Evolutionary conservation across 176 grass and related monocot genomes (phyloP), one percentile per base, ranked within the genome.

Genomic region (Oryza meridionalis): DNA sequence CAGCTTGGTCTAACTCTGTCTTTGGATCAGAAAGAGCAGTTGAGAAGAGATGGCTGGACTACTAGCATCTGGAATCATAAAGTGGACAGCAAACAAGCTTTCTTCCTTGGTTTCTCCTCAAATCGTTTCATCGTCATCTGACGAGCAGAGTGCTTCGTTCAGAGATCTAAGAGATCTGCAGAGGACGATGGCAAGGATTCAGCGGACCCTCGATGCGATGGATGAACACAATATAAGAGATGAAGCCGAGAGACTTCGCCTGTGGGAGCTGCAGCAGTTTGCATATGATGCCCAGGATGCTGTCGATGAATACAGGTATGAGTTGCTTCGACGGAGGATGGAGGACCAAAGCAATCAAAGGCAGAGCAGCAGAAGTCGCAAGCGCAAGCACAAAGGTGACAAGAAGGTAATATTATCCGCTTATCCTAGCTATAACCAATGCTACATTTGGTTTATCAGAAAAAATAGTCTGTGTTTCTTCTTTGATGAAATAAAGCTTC

Each of bases 241-340:
- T 82, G 80, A 82, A 40, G 22, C 82, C 25, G 62, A 59, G 37
- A 78, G 68, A 21, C 61, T 85, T 46, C 72, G 82, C 62, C 59
- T 85, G 53, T 40, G 61, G 65, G 82, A 85, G 38, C 73, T 85
- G 19, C 46, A 66, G 61, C 50, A 75, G 25, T 15, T 85, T 64
- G 82, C 82, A 21, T 32, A 65, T 85, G 72, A 85, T 85, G 82
- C 82, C 10, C 73, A 85, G 61, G 73, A 85, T 78, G 73, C 77
- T 47, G 9, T 78, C 16, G 82, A 78, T 16, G 73, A 77, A 67
- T 85, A 85, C n/a, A 44, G 69, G 26, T 85, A 85, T 70, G 73
- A 85, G 70, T 47, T 85, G 31, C 42, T 85, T 19, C 72, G 22
- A 8, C 25, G 25, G 53, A 40, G 64, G 27, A 37, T 69, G 7